Evolutionary conservation across 148 eudicot species (phyloP).

Genomic region (Spergularia bocconei): DNA sequence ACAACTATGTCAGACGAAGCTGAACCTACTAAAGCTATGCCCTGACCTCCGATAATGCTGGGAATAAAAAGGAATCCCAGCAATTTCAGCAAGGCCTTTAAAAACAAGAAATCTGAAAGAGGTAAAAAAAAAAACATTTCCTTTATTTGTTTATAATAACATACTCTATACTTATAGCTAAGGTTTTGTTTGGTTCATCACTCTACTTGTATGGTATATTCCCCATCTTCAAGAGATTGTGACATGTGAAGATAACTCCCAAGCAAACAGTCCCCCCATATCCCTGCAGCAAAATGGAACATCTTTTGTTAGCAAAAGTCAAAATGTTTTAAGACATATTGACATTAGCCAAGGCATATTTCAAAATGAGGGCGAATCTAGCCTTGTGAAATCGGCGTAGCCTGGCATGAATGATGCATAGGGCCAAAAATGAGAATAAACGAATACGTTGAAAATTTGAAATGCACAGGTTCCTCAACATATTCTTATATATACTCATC

Average conservation of each 20-base stretch:
- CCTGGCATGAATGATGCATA: constrained; percentile 14
- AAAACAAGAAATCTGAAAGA: neutral
- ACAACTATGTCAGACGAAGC: constrained; percentile 20
- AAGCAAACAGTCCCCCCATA: constrained; percentile 24
- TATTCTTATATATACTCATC: neutral
- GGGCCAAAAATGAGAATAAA: constrained; percentile 12
- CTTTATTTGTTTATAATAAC: neutral
- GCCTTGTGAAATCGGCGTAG: neutral
- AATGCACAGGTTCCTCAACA: constrained; percentile 6
- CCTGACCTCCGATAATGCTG: constrained; percentile 20
- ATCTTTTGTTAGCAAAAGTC: constrained; percentile 24
- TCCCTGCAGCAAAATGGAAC: constrained; percentile 29
- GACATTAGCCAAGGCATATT: neutral
- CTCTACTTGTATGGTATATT: constrained; percentile 29
- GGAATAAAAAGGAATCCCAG: constrained; percentile 27
- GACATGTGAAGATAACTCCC: constrained; percentile 21
- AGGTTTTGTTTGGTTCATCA: neutral
- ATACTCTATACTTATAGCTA: neutral
- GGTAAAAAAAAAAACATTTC: neutral
- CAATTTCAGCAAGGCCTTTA: constrained; percentile 20
- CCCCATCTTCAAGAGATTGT: constrained; percentile 11
- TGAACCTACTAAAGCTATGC: constrained; percentile 19
- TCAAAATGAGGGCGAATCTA: neutral
- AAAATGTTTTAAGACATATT: constrained; percentile 15
- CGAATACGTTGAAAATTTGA: constrained; percentile 20